Base-by-base conservation (phyloP, 1,139 yeast genomes). In the Blastobotrys buckinghamii region DNA sequence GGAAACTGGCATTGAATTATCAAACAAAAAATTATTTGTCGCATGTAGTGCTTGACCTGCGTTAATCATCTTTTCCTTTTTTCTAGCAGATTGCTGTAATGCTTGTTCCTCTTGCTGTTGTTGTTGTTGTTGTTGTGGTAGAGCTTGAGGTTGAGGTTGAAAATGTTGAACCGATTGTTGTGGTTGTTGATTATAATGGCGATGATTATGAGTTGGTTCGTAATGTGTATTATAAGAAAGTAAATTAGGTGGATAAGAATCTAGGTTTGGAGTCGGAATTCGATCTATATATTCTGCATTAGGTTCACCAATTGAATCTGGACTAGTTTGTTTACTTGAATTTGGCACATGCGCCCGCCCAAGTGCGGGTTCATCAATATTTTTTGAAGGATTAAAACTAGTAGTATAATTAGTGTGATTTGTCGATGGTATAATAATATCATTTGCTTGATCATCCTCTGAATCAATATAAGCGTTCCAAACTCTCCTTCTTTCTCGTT, bases 401-500 rank as follows among this genome's bases (percentile, higher is more conserved):
- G 6, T 34, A 32, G 35, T 15, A 34, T 34, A 34, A 19, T 16
- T 16, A 19, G 22, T 34, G 12, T 9, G 12, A 20, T 44, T 38
- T 47, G 49, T 32, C 5, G 32, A 13, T 8, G 39, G 24, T 19
- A 13, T 20, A 9, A 37, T 20, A 6, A 34, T 16, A 32, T 56
- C 58, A 39, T 53, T 50, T 9, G 43, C 55, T 40, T 57, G 60
- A 44, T 57, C 60, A 32, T 50, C 53, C 1, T 50, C 50, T 10
- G 51, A 38, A 41, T 56, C 56, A 39, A 58, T 56, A 41, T 48
- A 57, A 34, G 50, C 50, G 26, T 49, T 51, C 61, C 61, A 58
- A 15, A 45, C 55, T 39, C 46, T 44, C 33, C 39, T 41, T 13
- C 45, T 47, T 16, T 45, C 47, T 24, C 36, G 36, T 29, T 50